phyloP scores from a whole-genome alignment of 768 basidiomycete species.

The Tulasnella sp. region DNA sequence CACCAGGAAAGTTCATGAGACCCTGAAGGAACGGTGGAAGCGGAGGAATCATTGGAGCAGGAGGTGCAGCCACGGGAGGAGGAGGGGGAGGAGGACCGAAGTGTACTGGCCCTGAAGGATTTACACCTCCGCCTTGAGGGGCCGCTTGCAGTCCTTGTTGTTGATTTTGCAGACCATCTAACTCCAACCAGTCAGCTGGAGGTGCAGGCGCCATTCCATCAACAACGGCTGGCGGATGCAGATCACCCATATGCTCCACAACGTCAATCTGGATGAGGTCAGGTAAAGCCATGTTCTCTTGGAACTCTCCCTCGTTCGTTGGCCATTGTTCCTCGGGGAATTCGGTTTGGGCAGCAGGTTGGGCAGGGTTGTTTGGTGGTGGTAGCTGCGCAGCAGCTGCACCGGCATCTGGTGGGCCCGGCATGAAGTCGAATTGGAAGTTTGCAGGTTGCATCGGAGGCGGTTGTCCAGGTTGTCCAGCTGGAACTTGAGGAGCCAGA shows the following conservation, averaged over 20 bases:
- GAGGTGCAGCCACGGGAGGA: not conserved
- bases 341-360: not conserved
- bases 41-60: not conserved
- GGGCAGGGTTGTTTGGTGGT: not conserved
- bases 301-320: no score
- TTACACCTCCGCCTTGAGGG: not conserved
- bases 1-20: not conserved
- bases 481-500: not conserved
- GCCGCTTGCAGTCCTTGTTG: no score
- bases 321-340: no score
- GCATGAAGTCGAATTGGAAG: not conserved
- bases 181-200: no score
- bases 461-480: not conserved
- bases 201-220: no score
- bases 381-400: not conserved
- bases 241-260: no score
- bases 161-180: no score
- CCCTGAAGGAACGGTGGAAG: slow-evolving; percentile 1
- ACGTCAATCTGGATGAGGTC: not conserved
- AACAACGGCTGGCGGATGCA: no score
- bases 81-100: not conserved
- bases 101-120: not conserved
- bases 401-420: no score
- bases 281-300: no score
- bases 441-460: not conserved